phyloP scores from a whole-genome alignment of 2,329 filamentous ascomycete species.

The Dendrostoma leiphaemia region DNA sequence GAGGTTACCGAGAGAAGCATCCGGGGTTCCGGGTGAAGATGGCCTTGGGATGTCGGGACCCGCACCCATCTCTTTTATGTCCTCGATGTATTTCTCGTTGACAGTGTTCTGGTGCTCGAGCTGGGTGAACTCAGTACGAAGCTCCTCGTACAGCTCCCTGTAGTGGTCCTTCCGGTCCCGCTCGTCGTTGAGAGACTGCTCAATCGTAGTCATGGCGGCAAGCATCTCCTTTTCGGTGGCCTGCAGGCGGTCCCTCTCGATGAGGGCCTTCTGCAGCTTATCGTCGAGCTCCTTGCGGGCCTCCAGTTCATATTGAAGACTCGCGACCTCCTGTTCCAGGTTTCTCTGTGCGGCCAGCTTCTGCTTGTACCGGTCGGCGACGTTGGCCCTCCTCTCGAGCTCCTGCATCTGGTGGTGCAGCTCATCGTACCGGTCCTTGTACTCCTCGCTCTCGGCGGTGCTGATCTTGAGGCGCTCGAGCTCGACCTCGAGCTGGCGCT shows the following conservation, averaged over 20 bases:
- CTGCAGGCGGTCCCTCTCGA: conserved; percentile 32
- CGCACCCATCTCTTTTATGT: conserved; percentile 56
- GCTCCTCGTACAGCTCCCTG: conserved; percentile 29
- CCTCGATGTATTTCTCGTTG: conserved; percentile 54
- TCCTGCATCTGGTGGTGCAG: conserved; percentile 58
- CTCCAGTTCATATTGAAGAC: conserved; percentile 53
- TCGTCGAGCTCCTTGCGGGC: conserved; percentile 35
- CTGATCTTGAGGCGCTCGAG: conserved; percentile 44
- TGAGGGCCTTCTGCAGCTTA: conserved; percentile 26
- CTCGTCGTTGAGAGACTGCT: conserved; percentile 25
- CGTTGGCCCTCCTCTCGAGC: conserved; percentile 61
- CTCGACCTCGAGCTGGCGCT: conserved; percentile 45
- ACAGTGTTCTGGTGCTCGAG: conserved; percentile 41
- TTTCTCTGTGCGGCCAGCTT: conserved; percentile 58
- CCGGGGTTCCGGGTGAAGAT: conserved; percentile 5
- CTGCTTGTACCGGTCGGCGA: conserved; percentile 59
- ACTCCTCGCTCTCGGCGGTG: conserved; percentile 47
- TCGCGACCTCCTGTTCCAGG: conserved; percentile 54
- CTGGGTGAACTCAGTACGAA: conserved; percentile 37
- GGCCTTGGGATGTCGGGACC: conserved; percentile 23
- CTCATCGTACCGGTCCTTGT: conserved; percentile 59
- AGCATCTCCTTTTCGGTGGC: conserved; percentile 25
- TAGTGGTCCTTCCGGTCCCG: conserved; percentile 25
- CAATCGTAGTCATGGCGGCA: conserved; percentile 24
- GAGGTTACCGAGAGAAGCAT: conserved; percentile 36